phyloP scores from a whole-genome alignment of 345 rosid species.

The Boechera stricta region DNA sequence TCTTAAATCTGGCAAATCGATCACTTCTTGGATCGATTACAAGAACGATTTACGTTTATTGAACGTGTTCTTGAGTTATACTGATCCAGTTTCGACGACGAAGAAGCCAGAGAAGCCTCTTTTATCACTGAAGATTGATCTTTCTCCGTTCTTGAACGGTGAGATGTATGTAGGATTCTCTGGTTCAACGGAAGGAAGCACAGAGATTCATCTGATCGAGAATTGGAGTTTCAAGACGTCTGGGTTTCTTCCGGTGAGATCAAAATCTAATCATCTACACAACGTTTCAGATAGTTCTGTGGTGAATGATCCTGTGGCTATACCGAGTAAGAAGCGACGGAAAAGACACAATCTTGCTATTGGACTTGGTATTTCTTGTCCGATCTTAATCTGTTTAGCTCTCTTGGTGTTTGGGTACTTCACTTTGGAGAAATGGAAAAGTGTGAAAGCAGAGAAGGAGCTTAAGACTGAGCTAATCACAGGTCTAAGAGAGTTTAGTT shows the following conservation, averaged over 20 bases:
- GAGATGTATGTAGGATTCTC: constrained; percentile 82
- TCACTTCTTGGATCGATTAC: constrained; percentile 89
- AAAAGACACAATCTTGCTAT: constrained; percentile 57
- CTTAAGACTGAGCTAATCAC: constrained; percentile 71
- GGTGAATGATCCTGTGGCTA: constrained; percentile 46
- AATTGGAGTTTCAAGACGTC: constrained; percentile 80
- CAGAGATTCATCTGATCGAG: constrained; percentile 77
- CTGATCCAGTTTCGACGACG: constrained; percentile 29
- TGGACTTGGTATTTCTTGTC: constrained; percentile 79
- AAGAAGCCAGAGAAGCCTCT: constrained; percentile 69
- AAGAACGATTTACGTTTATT: constrained; percentile 66
- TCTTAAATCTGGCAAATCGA: constrained; percentile 74
- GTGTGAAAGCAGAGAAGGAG: constrained; percentile 55
- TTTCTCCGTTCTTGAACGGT: constrained; percentile 63
- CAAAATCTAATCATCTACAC: constrained; percentile 61
- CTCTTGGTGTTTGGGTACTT: constrained; percentile 68
- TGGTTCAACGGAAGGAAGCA: constrained; percentile 93
- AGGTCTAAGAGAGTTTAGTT: constrained; percentile 74
- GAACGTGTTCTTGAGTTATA: constrained; percentile 69
- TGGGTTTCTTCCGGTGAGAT: constrained; percentile 65
- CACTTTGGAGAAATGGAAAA: constrained; percentile 66
- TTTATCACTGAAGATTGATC: constrained; percentile 62
- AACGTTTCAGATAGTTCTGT: constrained; percentile 79
- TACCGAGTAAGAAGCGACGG: constrained; percentile 27
- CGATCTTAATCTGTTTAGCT: constrained; percentile 68